These are phyloP conservation scores for Hypoxylon sp. DNA, from an alignment of 2,329 filamentous ascomycete genomes.

Conservation along the genomic window DNA sequence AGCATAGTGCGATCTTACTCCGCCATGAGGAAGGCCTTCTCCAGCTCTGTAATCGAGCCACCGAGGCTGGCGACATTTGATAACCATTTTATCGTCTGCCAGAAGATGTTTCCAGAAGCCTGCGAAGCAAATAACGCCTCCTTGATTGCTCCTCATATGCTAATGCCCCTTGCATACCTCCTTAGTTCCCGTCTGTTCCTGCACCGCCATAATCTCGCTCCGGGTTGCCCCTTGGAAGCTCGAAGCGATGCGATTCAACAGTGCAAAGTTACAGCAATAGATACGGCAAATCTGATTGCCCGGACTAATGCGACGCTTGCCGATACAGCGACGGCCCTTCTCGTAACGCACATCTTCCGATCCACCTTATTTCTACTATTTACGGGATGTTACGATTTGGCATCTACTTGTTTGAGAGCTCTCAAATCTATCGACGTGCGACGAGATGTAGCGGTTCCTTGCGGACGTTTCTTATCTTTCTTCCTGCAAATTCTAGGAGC, in stretches of 20 bases:
- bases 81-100: slow-evolving; percentile 81
- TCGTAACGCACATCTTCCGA: slow-evolving; percentile 89
- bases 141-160: slow-evolving; percentile 78
- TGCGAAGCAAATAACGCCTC: slow-evolving; percentile 78
- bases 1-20: slow-evolving; percentile 85
- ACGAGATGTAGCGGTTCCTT: slow-evolving; percentile 80
- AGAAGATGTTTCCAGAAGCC: slow-evolving; percentile 80
- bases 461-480: slow-evolving; percentile 85
- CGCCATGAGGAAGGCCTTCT: slow-evolving; percentile 78
- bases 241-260: slow-evolving; percentile 81
- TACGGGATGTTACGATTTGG: slow-evolving; percentile 79
- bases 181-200: slow-evolving; percentile 88
- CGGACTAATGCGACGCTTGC: slow-evolving; percentile 74
- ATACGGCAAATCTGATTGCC: slow-evolving; percentile 83
- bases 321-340: slow-evolving; percentile 78
- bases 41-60: slow-evolving; percentile 75
- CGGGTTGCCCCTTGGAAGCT: slow-evolving; percentile 75
- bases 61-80: slow-evolving; percentile 84
- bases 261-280: slow-evolving; percentile 80
- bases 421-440: slow-evolving; percentile 79
- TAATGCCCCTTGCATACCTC: slow-evolving; percentile 83
- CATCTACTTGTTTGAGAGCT: slow-evolving; percentile 79
- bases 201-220: slow-evolving; percentile 89
- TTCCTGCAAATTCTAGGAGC: slow-evolving; percentile 79
- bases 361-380: slow-evolving; percentile 86